Percentiles rank a stretch among this genome's conserved stretches.
Evolutionary conservation across 202 grass and related monocot genomes (phyloP).

Genomic region (Setaria italica): DNA sequence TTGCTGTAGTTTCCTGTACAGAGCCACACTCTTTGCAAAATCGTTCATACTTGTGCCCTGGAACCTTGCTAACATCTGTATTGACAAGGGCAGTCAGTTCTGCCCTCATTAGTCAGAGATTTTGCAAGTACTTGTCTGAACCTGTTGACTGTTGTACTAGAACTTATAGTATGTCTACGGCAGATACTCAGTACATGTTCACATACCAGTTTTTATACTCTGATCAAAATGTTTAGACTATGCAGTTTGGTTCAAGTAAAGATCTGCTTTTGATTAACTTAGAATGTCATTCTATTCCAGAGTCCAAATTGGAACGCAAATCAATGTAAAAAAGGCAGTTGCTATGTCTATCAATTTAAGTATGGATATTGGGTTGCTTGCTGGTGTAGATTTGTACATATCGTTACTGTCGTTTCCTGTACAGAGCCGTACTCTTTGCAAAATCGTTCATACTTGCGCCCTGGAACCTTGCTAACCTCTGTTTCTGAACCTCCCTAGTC

Average conservation of each 20-base stretch:
- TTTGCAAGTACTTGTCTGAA: conserved; percentile 5
- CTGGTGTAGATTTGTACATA: not conserved
- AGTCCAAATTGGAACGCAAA: not conserved
- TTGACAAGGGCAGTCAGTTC: not conserved
- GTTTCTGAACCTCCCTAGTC: not conserved
- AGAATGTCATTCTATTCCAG: not conserved
- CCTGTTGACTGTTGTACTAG: not conserved
- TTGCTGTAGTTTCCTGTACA: not conserved
- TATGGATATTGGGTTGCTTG: not conserved
- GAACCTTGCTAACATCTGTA: not conserved
- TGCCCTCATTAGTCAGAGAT: not conserved
- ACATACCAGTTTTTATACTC: not conserved
- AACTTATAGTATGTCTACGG: not conserved
- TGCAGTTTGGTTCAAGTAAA: not conserved
- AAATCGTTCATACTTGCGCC: not conserved
- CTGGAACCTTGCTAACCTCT: not conserved
- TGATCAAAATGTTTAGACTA: not conserved
- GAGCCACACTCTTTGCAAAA: not conserved
- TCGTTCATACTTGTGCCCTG: not conserved
- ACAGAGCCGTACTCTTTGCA: not conserved
- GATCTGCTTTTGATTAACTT: not conserved
- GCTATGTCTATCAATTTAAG: not conserved
- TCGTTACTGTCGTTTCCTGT: not conserved
- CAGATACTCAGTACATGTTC: not conserved
- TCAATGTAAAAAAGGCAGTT: not conserved